Percentiles rank a stretch among this genome's conserved stretches.
Conservation (phyloP, 2,329 filamentous ascomycete genomes). For the Cladosporium sphaerospermum region DNA sequence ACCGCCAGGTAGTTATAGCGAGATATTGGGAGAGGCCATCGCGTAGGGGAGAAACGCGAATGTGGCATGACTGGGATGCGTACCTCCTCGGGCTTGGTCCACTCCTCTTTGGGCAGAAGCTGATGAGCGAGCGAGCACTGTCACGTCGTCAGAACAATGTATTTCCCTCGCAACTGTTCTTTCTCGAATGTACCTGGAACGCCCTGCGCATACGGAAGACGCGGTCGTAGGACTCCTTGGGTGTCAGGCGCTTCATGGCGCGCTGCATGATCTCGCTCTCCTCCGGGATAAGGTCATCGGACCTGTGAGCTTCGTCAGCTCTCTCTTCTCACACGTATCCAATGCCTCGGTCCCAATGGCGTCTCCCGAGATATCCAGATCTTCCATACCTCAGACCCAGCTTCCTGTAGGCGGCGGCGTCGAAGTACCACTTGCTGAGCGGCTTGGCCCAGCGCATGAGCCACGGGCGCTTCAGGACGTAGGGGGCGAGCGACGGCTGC, state of each 20-base stretch:
- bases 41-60: too few species aligned
- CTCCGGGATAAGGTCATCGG: constrained; percentile 91
- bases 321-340: not conserved
- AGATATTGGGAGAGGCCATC: not conserved
- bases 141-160: constrained; percentile 13
- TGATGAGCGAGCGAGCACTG: constrained; percentile 62
- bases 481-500: constrained; percentile 66
- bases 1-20: too few species aligned
- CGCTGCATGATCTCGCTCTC: constrained; percentile 81
- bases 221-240: constrained; percentile 91
- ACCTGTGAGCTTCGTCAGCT: constrained; percentile 47
- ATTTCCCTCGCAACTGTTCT: not conserved
- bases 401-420: constrained; percentile 87
- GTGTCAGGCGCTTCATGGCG: constrained; percentile 82
- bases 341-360: not conserved
- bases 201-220: constrained; percentile 95
- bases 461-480: constrained; percentile 79
- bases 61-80: constrained; percentile 9
- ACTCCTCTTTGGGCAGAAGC: constrained; percentile 57
- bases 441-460: constrained; percentile 73
- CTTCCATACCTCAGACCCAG: constrained; percentile 73
- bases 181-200: constrained; percentile 61
- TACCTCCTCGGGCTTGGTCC: constrained; percentile 64
- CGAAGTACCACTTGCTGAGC: constrained; percentile 79
- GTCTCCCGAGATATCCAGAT: constrained; percentile 1